Percentiles rank a stretch among this genome's conserved stretches.
phyloP scores from a whole-genome alignment of 225 moss, liverwort and hornwort genomes.

The Marchantia polymorpha region DNA sequence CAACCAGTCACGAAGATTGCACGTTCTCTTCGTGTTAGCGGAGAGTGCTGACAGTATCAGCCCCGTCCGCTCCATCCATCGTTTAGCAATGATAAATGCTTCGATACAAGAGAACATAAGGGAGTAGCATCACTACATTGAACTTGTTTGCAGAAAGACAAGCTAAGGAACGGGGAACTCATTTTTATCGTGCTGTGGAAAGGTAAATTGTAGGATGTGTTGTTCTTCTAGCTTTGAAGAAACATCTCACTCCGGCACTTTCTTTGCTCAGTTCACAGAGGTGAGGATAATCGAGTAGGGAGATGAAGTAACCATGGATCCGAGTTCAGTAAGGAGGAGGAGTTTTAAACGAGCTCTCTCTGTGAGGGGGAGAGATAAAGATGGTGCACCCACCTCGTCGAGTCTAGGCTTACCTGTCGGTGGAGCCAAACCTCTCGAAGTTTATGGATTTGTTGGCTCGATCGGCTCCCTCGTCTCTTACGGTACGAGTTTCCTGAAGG shows the following conservation, averaged over 20 bases:
- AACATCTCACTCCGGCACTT: background rate
- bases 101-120: background rate
- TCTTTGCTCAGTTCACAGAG: background rate
- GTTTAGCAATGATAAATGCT: background rate
- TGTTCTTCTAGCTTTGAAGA: background rate
- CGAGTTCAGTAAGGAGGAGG: constrained; percentile 31
- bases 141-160: background rate
- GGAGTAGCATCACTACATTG: background rate
- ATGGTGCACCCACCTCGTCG: constrained; percentile 11
- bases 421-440: constrained; percentile 92
- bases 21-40: background rate
- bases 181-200: background rate
- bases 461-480: constrained; percentile 77
- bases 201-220: background rate
- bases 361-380: constrained; percentile 13
- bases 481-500: constrained; percentile 20
- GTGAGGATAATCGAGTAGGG: background rate
- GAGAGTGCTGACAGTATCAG: background rate
- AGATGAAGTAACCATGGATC: constrained; percentile 9
- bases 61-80: background rate
- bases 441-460: constrained; percentile 92
- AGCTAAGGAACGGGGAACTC: background rate
- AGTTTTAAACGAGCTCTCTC: constrained; percentile 10
- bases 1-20: background rate
- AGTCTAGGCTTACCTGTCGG: constrained; percentile 27